Base-by-base conservation (phyloP, 2,329 filamentous ascomycete genomes). In the Hirsutella thompsonii region DNA sequence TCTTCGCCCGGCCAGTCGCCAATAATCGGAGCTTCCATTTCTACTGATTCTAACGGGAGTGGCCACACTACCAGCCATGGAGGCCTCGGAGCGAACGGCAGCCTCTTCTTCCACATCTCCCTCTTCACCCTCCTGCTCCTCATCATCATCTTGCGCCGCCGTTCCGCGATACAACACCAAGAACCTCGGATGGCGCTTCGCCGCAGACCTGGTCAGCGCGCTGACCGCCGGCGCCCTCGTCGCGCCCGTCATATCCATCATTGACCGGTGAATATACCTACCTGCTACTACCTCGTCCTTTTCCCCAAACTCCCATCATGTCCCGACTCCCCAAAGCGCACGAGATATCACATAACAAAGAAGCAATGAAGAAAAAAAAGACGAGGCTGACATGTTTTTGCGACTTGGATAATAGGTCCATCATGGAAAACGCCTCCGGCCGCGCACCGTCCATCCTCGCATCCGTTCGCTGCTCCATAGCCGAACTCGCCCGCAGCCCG, bases 201-300 rank as follows among this genome's bases (percentile, higher is more conserved):
- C 69, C 35, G 74, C 78, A 14, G 87, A 94, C 64, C 60, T 74
- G 19, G 59, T 74, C 36, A 80, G 81, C 52, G 88, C 86, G 2
- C 71, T 74, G 2, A 72, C 75, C 36, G 85, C 88, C 10, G 86
- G 82, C 2, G 74, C 72, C 6, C 65, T 92, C 45, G 82, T 94
- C 37, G 86, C 88, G 41, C 88, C 89, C 1, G 57, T 93, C 32
- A 90, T 94, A 47, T 83, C 83, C 30, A 81, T 92, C 49, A 92
- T 95, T 61, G 88, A 94, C 61, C 78, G 82, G 83, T 89, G 66
- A 35, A 49, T 38, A 18, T 30, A 14, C 11, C 11, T n/a, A 4
- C 29, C 5, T 16, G n/a, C 30, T 29, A 14, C n/a, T 9, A 11
- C 29, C 20, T 32, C 20, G 13, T 19, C 13, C 37, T n/a, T 36